phyloP scores from a whole-genome alignment of 1,139 yeast genomes.

The Sugiyamaella castrensis region DNA sequence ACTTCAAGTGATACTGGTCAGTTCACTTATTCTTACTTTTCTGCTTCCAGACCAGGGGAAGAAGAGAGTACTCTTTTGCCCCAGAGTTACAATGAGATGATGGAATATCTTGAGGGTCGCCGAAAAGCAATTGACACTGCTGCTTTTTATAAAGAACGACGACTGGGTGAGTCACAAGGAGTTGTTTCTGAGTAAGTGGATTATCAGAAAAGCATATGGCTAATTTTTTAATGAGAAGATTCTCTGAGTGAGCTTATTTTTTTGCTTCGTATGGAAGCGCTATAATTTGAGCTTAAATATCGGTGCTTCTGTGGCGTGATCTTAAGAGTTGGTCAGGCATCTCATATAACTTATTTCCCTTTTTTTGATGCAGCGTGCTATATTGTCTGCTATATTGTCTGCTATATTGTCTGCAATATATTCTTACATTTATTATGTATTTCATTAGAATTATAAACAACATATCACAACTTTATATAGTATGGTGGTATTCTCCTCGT shows the following conservation, averaged over 20 bases:
- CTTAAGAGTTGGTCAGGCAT: too few species aligned
- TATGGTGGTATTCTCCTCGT: too few species aligned
- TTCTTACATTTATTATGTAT: too few species aligned
- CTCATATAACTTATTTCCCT: too few species aligned
- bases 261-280: too few species aligned
- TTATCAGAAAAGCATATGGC: not conserved
- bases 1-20: constrained; percentile 73
- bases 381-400: too few species aligned
- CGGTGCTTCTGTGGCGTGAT: too few species aligned
- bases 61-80: constrained; percentile 61
- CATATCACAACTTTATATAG: not conserved
- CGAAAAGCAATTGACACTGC: constrained; percentile 87
- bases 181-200: constrained; percentile 23
- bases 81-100: constrained; percentile 86
- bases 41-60: constrained; percentile 45
- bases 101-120: constrained; percentile 84
- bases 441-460: not conserved
- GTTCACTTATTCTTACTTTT: constrained; percentile 84
- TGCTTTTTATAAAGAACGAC: constrained; percentile 41
- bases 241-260: too few species aligned
- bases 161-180: constrained; percentile 19
- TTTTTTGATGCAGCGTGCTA: too few species aligned
- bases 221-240: too few species aligned
- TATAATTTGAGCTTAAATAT: too few species aligned
- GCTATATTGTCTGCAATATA: too few species aligned